A percentile compares a stretch with the other conserved stretches of the same genome.
Evolutionary conservation across 495 filamentous ascomycete genomes (phyloP).

Genomic region (Staphylotrichum longicolle): DNA sequence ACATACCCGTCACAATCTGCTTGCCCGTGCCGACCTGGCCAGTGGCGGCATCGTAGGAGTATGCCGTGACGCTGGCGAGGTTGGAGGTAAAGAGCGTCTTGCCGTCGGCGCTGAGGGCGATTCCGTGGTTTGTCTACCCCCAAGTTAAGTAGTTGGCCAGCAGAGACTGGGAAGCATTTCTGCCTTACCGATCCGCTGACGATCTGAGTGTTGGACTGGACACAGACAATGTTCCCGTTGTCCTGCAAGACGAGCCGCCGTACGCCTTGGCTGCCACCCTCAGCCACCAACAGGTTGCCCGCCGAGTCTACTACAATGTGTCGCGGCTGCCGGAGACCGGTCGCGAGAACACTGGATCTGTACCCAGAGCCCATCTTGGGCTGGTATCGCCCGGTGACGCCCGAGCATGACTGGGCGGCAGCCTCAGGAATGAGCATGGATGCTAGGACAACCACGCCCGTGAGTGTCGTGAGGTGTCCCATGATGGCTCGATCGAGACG

Average conservation of each 20-base stretch:
- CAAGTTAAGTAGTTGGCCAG: no score
- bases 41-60: constrained; percentile 53
- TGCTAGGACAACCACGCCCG: constrained; percentile 7
- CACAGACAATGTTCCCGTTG: constrained; percentile 47
- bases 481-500: background rate
- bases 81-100: constrained; percentile 61
- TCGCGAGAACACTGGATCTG: constrained; percentile 49
- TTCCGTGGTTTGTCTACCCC: constrained; percentile 59
- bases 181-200: constrained; percentile 39
- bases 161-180: background rate
- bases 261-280: constrained; percentile 49
- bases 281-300: constrained; percentile 58
- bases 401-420: constrained; percentile 22
- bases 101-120: constrained; percentile 58
- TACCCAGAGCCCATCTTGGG: constrained; percentile 54
- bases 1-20: constrained; percentile 55
- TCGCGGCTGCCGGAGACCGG: constrained; percentile 37
- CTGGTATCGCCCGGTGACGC: constrained; percentile 19
- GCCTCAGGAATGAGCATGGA: constrained; percentile 13
- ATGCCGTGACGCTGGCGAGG: constrained; percentile 52
- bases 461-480: constrained; percentile 15
- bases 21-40: constrained; percentile 44
- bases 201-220: constrained; percentile 42
- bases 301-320: constrained; percentile 53
- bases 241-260: constrained; percentile 48